These are phyloP conservation scores for Aegle marmelos DNA, from an alignment of 345 rosid genomes.

Conservation along the genomic window DNA sequence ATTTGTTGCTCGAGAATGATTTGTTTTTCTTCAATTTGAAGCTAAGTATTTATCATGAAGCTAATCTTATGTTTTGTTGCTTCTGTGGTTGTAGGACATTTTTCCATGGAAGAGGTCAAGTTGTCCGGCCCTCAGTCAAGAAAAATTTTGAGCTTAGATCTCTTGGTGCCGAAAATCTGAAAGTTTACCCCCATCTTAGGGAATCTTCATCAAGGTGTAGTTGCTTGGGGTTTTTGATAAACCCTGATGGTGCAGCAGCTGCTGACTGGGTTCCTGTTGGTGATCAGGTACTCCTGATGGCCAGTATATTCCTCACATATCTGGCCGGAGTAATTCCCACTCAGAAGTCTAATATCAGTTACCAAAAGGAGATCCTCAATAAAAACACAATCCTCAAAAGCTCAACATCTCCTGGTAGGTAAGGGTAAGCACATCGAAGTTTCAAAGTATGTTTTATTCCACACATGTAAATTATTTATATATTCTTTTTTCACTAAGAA, in stretches of 20 bases:
- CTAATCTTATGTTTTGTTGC: background rate
- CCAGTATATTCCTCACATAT: constrained; percentile 73
- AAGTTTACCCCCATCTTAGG: constrained; percentile 18
- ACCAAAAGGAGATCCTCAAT: constrained; percentile 25
- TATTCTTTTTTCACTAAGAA: background rate
- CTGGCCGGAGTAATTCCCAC: constrained; percentile 79
- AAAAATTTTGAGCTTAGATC: constrained; percentile 18
- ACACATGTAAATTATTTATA: background rate
- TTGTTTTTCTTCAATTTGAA: background rate
- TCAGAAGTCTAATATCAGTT: constrained; percentile 32
- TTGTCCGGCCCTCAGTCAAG: constrained; percentile 22
- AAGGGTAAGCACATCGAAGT: constrained; percentile 56
- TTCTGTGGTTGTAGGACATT: constrained; percentile 33
- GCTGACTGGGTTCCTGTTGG: constrained; percentile 55
- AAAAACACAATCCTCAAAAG: constrained; percentile 30
- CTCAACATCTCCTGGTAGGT: constrained; percentile 80
- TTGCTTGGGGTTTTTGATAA: constrained; percentile 53
- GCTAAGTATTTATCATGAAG: background rate
- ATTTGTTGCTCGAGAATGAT: background rate
- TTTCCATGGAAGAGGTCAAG: constrained; percentile 28
- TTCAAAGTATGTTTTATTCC: constrained; percentile 9
- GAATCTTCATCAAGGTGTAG: constrained; percentile 30
- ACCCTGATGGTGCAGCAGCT: constrained; percentile 44
- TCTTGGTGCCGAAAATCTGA: constrained; percentile 29
- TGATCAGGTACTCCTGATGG: constrained; percentile 71